Base-by-base conservation (phyloP, 176 grass and related monocot species). In the Hordeum marinum region DNA sequence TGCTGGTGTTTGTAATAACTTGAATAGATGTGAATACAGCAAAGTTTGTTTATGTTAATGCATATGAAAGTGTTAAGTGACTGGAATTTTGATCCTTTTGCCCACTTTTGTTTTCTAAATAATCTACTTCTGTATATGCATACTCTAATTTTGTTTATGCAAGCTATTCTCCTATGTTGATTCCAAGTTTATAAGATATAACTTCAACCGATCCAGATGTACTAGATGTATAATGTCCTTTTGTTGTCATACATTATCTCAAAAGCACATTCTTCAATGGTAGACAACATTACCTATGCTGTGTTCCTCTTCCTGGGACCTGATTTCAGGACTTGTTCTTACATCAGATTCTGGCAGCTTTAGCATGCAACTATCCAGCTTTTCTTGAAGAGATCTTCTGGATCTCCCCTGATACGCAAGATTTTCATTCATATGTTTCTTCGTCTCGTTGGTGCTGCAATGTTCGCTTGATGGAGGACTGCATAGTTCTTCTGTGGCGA, bases 211-310 rank as follows among this genome's bases (percentile, higher is more conserved):
- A 70, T 70, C 79, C 48, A 77, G 72, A 83, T 88, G 37, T 48
- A 77, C 31, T 78, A 70, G 62, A 63, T 83, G 34, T 34, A 34
- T 37, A 65, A 23, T 72, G 45, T 29, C 17, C 15, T 80, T 85
- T 50, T 80, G 31, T 17, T 21, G 42, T 14, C 35, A 61, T 23
- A 39, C 23, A 61, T 73, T 80, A 46, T 75, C 61, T 18, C 80
- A 6, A 41, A 80, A 68, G 61, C 7, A 27, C 57, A 73, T 82
- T 65, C 54, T 72, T 40, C 55, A 85, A 55, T 69, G 31, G 26
- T 84, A 58, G 40, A 54, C 36, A 75, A 71, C 54, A 63, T 82
- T 96, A 96, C 94, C 94, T 91, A 39, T 88, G 78, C 83, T 50
- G 29, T 85, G 34, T 78, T 89, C 74, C 65, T 89, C 37, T 29